Evolutionary conservation across 2,329 filamentous ascomycete species (phyloP), one percentile per base, ranked within the genome.

Genomic region (Ophiostoma sp.): DNA sequence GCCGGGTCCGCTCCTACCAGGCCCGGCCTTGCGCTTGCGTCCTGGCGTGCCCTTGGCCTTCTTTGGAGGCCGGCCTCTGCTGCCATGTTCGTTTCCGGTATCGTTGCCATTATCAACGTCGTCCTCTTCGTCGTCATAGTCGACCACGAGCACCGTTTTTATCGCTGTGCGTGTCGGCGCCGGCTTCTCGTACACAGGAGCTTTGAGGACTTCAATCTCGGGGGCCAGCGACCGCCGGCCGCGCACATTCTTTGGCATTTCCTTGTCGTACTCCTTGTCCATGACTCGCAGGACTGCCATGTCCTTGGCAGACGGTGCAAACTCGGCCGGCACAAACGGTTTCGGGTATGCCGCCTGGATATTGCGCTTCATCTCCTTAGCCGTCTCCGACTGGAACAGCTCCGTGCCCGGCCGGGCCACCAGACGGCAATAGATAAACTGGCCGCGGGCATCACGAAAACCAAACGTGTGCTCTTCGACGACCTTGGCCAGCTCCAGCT

Each of bases 131-230:
- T 64, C 71, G 17, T 23, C 66, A 11, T 67, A 66, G 23, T 69
- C 67, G 17, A 71, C 57, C 8, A 70, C 10, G 4, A 67, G 35
- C 15, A 70, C 57, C 4, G 54, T 64, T 71, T 31, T 69, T 6
- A 15, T 20, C 1, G 39, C 27, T n/a, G 67, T 27, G 8, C 68
- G 67, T 15, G 60, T 15, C 1, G 67, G 23, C 11, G 57, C 11
- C 31, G 41, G 69, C 64, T 68, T 71, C 70, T 76, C 77, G 75
- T 86, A 86, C 36, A 85, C 82, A 2, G 84, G 84, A 1, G 84
- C 84, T 68, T 81, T 79, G 36, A 86, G 75, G n/a, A 81, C 78
- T 48, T 83, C 83, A 23, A 86, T 79, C 67, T 83, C 81, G 11
- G 79, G 75, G 3, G 79, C 78, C 67, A 81, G 79, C 73, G 74